Evolutionary conservation across 352 stramenopile genomes (phyloP).

Genomic region (Phytophthora agathidicida): DNA sequence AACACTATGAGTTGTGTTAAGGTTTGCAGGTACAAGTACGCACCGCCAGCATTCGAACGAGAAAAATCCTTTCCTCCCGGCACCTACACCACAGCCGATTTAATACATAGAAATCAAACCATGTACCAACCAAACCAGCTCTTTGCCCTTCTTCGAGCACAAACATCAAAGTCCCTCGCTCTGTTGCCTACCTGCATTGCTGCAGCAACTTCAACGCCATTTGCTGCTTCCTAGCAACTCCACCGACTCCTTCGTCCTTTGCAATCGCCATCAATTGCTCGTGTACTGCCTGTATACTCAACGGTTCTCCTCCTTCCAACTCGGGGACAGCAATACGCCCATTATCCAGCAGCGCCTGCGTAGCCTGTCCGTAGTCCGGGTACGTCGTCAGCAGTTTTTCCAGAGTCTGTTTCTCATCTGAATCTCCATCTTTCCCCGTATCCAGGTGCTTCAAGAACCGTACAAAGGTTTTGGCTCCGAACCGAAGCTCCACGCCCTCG

Average conservation of each 20-base stretch:
- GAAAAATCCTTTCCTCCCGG: constrained; percentile 60
- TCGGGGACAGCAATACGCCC: constrained; percentile 28
- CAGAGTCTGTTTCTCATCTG: constrained; percentile 20
- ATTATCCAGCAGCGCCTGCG: constrained; percentile 51
- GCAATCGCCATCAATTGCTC: constrained; percentile 62
- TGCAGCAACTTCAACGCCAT: constrained; percentile 59
- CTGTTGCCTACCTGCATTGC: constrained; percentile 42
- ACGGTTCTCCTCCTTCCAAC: constrained; percentile 1
- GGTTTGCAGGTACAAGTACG: too few relatives aligned
- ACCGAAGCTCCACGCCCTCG: constrained; percentile 76
- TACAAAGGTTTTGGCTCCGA: constrained; percentile 68
- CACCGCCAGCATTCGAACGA: constrained; percentile 81
- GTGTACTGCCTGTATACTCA: constrained; percentile 62
- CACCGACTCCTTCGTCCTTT: constrained; percentile 59
- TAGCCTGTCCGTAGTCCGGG: constrained; percentile 60
- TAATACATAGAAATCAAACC: too few relatives aligned
- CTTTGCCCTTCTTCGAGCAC: too few relatives aligned
- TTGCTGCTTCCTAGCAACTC: constrained; percentile 66
- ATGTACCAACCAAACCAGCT: too few relatives aligned
- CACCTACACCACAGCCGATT: constrained; percentile 40
- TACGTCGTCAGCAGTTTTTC: constrained; percentile 45
- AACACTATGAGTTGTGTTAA: too few relatives aligned
- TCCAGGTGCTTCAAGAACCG: constrained; percentile 57
- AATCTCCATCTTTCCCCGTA: constrained; percentile 1
- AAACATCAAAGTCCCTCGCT: too few relatives aligned